Base-by-base conservation (phyloP, 2,329 filamentous ascomycete species). In the Fusarium secorum region DNA sequence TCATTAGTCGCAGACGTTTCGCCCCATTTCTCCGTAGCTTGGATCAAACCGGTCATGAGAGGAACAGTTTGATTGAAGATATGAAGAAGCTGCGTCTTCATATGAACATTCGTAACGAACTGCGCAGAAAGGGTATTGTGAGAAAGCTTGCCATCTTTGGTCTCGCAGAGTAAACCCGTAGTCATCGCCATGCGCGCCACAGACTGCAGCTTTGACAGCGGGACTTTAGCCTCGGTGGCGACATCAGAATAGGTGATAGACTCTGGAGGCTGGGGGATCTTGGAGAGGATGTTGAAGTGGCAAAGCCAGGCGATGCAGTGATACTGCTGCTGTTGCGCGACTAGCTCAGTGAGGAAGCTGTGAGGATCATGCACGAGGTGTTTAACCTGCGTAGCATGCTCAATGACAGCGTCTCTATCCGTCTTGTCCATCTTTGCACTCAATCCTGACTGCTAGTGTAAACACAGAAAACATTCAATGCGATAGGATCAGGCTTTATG, bases 111-210 rank as follows among this genome's bases (percentile, higher is more conserved):
- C 0, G 60, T 66, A 2, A 70, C 66, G 4, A 84, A 72, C 2
- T 76, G 61, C 2, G 73, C 73, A 7, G 83, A 84, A 2, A 76
- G 62, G 0, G 72, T 59, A 11, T 66, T 79, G 51, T 84, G 83
- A 2, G 75, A 76, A 4, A 84, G 54, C 7, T 59, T n/a, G 17
- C 63, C 65, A 11, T 77, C 64, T 11, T 60, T 60, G 1, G 75
- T 76, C 55, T 84, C 82, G 20, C 57, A 45, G 26, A 84, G 76
- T 8, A 84, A 59, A 1, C 71, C 68, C 39, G 70, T 73, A 2
- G 78, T 79, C 71, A 83, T 82, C 3, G 80, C 80, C 76, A 83
- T 82, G 4, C 82, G 79, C 7, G 75, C 59, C 3, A 73, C 54
- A 0, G 68, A 65, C 22, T 54, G 41, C 0, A 71, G 42, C 10